Evolutionary conservation across 177 flowering plant species (phyloP).

Genomic region (Tripterygium wilfordii): DNA sequence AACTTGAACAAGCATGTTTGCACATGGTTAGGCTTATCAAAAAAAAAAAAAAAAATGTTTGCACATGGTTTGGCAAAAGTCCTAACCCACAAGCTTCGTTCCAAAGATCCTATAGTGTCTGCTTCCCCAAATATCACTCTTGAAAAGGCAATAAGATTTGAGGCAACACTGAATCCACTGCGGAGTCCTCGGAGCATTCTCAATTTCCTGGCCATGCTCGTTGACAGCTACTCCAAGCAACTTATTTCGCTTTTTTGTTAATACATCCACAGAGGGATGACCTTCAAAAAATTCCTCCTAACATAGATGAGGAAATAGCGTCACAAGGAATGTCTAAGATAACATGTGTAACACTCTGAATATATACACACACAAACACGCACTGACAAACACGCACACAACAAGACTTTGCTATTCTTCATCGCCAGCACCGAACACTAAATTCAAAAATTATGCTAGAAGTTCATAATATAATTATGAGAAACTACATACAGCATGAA

Average conservation of each 20-base stretch:
- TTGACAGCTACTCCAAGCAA: conserved; percentile 42
- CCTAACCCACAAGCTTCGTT: conserved; percentile 26
- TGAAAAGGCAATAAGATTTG: conserved; percentile 37
- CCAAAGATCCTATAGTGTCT: conserved; percentile 42
- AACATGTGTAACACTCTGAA: neutral
- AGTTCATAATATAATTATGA: too few relatives aligned
- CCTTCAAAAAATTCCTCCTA: conserved; percentile 57
- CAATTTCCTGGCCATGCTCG: conserved; percentile 14
- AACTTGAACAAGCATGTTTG: neutral
- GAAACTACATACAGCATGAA: neutral
- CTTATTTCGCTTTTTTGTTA: conserved; percentile 31
- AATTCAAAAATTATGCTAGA: too few relatives aligned
- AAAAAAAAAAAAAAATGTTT: too few relatives aligned
- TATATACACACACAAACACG: neutral
- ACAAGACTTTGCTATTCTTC: too few relatives aligned
- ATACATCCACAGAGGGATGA: conserved; percentile 22
- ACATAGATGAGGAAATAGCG: neutral
- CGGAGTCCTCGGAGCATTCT: conserved; percentile 44
- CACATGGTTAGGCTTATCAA: too few relatives aligned
- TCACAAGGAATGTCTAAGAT: neutral
- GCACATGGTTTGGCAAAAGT: neutral
- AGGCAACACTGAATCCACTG: conserved; percentile 60
- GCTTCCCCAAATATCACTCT: conserved; percentile 42
- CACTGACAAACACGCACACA: neutral
- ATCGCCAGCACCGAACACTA: too few relatives aligned